Conservation (phyloP, 1,284 basidiomycete genomes). For the Lentinula novae-zelandiae region DNA sequence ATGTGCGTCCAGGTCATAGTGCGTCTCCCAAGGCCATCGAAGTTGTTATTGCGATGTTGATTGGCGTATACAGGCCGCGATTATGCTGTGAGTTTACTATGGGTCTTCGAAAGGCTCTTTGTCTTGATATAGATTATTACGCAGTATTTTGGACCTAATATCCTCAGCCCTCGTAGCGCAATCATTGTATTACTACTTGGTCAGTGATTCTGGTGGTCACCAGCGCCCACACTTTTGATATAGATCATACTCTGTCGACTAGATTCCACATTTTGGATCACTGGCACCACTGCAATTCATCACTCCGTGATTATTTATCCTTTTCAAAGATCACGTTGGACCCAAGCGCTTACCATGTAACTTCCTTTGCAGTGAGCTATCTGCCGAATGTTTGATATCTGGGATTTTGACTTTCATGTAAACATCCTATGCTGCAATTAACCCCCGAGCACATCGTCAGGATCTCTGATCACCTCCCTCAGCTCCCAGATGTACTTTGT, state of each 20-base stretch:
- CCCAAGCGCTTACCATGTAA: background rate
- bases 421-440: constrained; percentile 4
- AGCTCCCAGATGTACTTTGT: constrained; percentile 42
- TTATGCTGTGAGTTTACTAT: constrained; percentile 21
- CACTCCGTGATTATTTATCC: constrained; percentile 8
- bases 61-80: constrained; percentile 16
- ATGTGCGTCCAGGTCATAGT: constrained; percentile 8
- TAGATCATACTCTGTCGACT: background rate
- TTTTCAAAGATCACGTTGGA: background rate
- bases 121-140: background rate
- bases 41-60: background rate
- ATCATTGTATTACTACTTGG: constrained; percentile 26
- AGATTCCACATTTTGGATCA: constrained; percentile 26
- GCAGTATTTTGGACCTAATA: constrained; percentile 22
- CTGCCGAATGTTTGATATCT: constrained; percentile 33
- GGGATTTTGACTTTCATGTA: constrained; percentile 36
- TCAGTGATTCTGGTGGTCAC: constrained; percentile 5
- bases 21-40: background rate
- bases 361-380: constrained; percentile 26
- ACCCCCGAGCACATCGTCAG: background rate
- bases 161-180: constrained; percentile 24
- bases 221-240: background rate
- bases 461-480: background rate
- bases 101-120: background rate
- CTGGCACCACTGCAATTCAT: constrained; percentile 18